Evolutionary conservation across 225 moss, liverwort and hornwort genomes (phyloP).

Genomic region (Thuidium tamariscinum): DNA sequence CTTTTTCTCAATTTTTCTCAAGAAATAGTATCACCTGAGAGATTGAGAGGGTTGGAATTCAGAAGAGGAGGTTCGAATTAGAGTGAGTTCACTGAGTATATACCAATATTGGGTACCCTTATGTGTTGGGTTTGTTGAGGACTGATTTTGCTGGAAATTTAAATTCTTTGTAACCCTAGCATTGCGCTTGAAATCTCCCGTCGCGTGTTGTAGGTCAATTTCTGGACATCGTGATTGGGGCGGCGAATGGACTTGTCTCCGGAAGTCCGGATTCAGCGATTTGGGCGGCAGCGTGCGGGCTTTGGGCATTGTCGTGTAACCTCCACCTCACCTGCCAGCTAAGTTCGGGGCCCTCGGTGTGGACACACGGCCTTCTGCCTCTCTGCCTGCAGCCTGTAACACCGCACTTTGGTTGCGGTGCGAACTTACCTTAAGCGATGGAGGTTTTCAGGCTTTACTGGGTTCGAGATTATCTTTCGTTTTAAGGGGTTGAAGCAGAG

Average conservation of each 20-base stretch:
- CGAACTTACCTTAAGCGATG: background rate
- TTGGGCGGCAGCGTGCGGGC: background rate
- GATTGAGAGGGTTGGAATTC: background rate
- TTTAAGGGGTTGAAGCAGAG: background rate
- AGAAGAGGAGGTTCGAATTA: background rate
- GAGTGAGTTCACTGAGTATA: background rate
- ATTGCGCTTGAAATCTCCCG: background rate
- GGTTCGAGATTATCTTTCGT: background rate
- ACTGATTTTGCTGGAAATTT: background rate
- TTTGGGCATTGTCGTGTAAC: background rate
- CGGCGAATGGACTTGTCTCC: background rate
- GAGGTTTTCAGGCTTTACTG: background rate
- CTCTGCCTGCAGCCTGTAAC: too few relatives aligned
- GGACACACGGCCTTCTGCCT: too few relatives aligned
- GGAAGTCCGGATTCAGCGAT: constrained; percentile 7
- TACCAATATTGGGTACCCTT: background rate
- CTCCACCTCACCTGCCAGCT: too few relatives aligned
- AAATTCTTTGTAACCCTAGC: background rate
- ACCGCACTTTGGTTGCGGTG: too few relatives aligned
- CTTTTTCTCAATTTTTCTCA: background rate
- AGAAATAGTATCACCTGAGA: background rate
- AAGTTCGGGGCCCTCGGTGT: too few relatives aligned
- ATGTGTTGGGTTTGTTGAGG: background rate
- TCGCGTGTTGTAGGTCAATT: background rate
- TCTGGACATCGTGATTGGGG: constrained; percentile 9